A percentile compares a stretch with the other conserved stretches of the same genome.
Evolutionary conservation across 257 asterid species (phyloP).

Genomic region (Verbascum thapsus): DNA sequence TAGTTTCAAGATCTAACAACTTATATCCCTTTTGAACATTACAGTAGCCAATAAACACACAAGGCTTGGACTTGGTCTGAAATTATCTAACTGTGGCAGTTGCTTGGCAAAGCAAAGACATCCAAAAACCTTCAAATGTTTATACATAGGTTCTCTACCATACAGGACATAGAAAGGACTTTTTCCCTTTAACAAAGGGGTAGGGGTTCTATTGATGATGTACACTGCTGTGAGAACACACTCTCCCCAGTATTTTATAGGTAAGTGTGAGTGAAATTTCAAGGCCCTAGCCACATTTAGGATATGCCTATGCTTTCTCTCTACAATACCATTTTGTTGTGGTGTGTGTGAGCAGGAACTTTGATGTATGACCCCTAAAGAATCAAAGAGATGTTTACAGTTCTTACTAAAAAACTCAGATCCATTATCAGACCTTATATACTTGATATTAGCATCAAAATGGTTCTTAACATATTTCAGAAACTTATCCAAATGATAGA

Average conservation of each 20-base stretch:
- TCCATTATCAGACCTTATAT: background rate
- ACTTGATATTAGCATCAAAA: background rate
- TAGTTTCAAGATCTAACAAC: too few relatives aligned
- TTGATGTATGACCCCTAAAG: background rate
- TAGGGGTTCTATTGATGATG: background rate
- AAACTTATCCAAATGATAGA: rapidly evolving
- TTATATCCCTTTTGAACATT: too few relatives aligned
- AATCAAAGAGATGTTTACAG: rapidly evolving
- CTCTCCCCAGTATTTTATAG: background rate
- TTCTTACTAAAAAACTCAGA: background rate
- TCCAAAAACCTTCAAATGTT: background rate
- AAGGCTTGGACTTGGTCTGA: too few relatives aligned
- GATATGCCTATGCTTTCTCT: background rate
- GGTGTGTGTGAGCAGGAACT: background rate
- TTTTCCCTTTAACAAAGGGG: too few relatives aligned
- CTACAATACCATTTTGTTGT: background rate
- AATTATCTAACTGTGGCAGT: too few relatives aligned
- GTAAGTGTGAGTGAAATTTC: background rate
- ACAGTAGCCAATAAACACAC: too few relatives aligned
- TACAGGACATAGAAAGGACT: background rate
- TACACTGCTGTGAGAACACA: background rate
- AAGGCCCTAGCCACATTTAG: background rate
- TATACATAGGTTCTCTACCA: background rate
- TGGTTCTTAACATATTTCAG: background rate
- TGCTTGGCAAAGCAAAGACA: background rate